These are phyloP conservation scores for Exserohilum rostratum DNA, from an alignment of 2,329 filamentous ascomycete species.

Conservation along the genomic window DNA sequence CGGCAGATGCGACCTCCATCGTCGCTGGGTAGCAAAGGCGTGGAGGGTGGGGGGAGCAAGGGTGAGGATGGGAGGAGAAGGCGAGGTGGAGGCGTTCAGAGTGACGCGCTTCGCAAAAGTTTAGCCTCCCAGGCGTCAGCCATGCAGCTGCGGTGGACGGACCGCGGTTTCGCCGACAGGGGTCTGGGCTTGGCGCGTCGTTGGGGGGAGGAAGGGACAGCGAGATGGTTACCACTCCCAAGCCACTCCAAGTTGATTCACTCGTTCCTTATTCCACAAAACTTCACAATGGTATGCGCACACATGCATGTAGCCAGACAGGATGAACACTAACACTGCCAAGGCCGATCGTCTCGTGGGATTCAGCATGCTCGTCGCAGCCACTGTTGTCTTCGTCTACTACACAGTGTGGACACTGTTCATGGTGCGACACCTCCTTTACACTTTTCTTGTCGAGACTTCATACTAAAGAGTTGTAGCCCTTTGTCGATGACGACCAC, in stretches of 20 bases:
- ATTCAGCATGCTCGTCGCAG: conserved; percentile 76
- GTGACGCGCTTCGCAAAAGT: conserved; percentile 32
- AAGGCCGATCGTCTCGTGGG: conserved; percentile 90
- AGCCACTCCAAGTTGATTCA: conserved; percentile 17
- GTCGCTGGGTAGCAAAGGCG: conserved; percentile 11
- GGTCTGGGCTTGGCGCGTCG: conserved; percentile 18
- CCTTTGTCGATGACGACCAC: conserved; percentile 95
- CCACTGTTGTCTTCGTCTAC: conserved; percentile 79
- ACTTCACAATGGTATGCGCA: conserved; percentile 38
- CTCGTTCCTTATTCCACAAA: conserved; percentile 19
- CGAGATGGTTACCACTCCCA: conserved; percentile 24
- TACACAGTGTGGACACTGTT: conserved; percentile 97
- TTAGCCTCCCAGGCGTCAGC: conserved; percentile 19
- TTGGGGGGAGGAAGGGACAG: conserved; percentile 18
- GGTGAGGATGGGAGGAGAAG: conserved; percentile 1
- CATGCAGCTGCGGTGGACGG: conserved; percentile 19
- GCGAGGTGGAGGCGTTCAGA: conserved; percentile 5
- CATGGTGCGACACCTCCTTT: conserved; percentile 71
- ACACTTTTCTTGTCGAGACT: background rate
- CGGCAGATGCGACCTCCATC: conserved; percentile 54
- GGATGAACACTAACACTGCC: conserved; percentile 8
- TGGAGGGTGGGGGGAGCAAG: background rate
- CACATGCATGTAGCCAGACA: background rate
- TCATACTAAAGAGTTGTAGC: conserved; percentile 59
- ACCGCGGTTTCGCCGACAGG: conserved; percentile 25